Evolutionary conservation across 805 yeast species (phyloP).

Genomic region (Huiozyma sinensis): DNA sequence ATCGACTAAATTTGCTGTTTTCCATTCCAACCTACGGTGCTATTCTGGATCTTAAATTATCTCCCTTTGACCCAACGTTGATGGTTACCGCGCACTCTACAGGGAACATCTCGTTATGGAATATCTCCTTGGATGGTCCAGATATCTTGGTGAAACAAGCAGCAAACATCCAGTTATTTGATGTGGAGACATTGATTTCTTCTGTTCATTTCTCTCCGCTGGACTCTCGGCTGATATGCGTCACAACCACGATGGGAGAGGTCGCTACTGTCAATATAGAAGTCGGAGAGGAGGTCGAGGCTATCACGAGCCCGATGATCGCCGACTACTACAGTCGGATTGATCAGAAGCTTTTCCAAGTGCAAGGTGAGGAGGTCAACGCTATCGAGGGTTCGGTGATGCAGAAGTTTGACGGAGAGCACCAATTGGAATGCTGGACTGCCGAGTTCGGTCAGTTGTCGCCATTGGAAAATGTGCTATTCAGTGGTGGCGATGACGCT

Average conservation of each 20-base stretch:
- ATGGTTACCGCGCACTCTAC: constrained; percentile 69
- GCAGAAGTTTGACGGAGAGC: constrained; percentile 28
- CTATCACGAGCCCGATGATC: neutral
- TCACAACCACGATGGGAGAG: constrained; percentile 63
- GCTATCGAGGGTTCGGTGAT: neutral
- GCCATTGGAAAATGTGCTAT: constrained; percentile 45
- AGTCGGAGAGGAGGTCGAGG: neutral
- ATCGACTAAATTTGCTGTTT: constrained; percentile 15
- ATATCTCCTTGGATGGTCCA: constrained; percentile 10
- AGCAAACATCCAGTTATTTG: constrained; percentile 37
- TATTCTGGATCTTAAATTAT: constrained; percentile 64
- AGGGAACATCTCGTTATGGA: constrained; percentile 66
- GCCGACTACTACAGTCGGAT: constrained; percentile 4
- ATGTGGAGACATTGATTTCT: constrained; percentile 43
- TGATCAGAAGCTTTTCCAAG: constrained; percentile 5
- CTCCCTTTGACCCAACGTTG: constrained; percentile 40
- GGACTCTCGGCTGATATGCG: constrained; percentile 30
- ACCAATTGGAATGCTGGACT: constrained; percentile 82
- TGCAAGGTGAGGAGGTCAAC: constrained; percentile 9
- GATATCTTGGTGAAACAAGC: constrained; percentile 11
- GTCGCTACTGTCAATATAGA: constrained; percentile 28
- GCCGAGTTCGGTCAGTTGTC: constrained; percentile 55
- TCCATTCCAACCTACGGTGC: constrained; percentile 43
- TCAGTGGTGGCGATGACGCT: constrained; percentile 89
- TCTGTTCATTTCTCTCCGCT: constrained; percentile 49